Conservation (phyloP, 768 basidiomycete species). For the Boletus subparvulus region DNA sequence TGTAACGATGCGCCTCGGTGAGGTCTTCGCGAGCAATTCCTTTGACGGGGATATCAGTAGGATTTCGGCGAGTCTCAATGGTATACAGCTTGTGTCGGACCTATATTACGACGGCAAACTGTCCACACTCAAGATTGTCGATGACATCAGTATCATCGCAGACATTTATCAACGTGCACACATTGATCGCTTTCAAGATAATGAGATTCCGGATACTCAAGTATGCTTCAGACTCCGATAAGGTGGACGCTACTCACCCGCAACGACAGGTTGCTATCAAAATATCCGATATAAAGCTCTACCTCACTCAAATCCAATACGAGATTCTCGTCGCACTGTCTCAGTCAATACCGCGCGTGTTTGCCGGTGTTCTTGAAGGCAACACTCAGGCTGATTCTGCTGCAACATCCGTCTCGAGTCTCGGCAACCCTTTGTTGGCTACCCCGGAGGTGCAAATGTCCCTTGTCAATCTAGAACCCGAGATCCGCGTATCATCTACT, state of each 20-base stretch:
- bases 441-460: constrained; percentile 2
- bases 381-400: constrained; percentile 30
- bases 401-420: constrained; percentile 16
- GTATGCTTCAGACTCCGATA: constrained; percentile 40
- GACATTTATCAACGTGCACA: constrained; percentile 62
- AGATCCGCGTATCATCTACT: constrained; percentile 41
- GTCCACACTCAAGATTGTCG: constrained; percentile 79
- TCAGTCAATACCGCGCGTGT: constrained; percentile 65
- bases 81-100: constrained; percentile 80
- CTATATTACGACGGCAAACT: constrained; percentile 48
- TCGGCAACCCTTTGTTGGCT: background rate
- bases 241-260: constrained; percentile 3
- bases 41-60: constrained; percentile 57
- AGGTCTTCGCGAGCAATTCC: constrained; percentile 79
- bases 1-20: constrained; percentile 82
- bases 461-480: constrained; percentile 46
- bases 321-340: constrained; percentile 62
- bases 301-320: constrained; percentile 85
- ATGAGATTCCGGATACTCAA: constrained; percentile 68
- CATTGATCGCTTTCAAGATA: constrained; percentile 52
- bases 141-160: constrained; percentile 78
- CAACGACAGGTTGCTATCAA: constrained; percentile 58
- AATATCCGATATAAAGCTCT: constrained; percentile 81
- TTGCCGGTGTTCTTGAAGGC: constrained; percentile 50
- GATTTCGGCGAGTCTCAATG: constrained; percentile 72